A percentile compares a stretch with the other conserved stretches of the same genome.
Evolutionary conservation across 352 stramenopile species (phyloP).

Genomic region (Globisporangium barbulae): DNA sequence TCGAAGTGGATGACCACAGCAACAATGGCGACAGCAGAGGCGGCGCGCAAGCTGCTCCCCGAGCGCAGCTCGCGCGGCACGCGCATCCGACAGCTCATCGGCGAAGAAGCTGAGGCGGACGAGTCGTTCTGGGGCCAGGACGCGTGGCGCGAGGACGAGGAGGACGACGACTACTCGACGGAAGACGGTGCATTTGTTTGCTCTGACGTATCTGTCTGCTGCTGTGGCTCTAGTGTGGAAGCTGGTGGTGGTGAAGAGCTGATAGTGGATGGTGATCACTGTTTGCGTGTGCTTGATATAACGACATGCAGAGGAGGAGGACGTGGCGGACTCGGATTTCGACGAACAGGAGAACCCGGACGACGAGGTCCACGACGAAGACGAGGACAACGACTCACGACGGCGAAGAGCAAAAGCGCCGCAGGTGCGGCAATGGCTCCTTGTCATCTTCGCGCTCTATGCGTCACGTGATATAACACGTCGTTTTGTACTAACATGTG

Average conservation of each 20-base stretch:
- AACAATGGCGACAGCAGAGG: background rate
- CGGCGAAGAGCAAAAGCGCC: slow-evolving; percentile 23
- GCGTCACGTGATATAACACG: background rate
- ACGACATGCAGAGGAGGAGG: slow-evolving; percentile 71
- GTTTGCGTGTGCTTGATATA: background rate
- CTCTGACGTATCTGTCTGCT: background rate
- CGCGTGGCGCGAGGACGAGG: slow-evolving; percentile 79
- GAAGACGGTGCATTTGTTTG: slow-evolving; percentile 59
- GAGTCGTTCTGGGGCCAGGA: slow-evolving; percentile 86
- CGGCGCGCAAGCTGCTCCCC: slow-evolving; percentile 44
- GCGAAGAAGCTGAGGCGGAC: slow-evolving; percentile 85
- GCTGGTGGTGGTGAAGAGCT: background rate
- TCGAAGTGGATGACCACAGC: background rate
- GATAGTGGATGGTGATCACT: background rate
- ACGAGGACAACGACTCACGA: slow-evolving; percentile 43
- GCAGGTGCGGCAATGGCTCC: slow-evolving; percentile 7
- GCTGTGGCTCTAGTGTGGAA: background rate
- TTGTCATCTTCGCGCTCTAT: background rate
- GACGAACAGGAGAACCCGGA: slow-evolving; percentile 79
- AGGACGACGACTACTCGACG: slow-evolving; percentile 86
- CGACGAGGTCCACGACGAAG: slow-evolving; percentile 68
- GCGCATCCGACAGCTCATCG: slow-evolving; percentile 82
- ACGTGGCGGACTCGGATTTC: slow-evolving; percentile 88
- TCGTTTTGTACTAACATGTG: background rate
- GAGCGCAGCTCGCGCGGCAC: slow-evolving; percentile 60